Conservation (phyloP, 2,329 filamentous ascomycete species). For the Cladobotryum mycophilum region DNA sequence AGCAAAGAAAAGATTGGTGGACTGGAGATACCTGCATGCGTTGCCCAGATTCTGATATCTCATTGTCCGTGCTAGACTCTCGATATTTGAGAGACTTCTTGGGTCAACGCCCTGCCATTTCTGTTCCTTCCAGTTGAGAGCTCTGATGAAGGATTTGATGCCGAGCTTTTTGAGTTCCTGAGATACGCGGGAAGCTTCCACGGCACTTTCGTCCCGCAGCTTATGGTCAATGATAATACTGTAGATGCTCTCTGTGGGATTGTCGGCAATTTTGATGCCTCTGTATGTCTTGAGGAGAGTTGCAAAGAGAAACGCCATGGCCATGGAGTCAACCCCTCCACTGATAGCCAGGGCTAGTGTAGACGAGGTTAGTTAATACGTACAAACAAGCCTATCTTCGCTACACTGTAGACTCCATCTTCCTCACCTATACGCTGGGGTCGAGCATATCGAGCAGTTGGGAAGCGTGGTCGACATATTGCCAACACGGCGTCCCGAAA, state of each 20-base stretch:
- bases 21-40: constrained; percentile 45
- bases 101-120: constrained; percentile 26
- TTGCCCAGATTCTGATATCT: constrained; percentile 67
- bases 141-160: constrained; percentile 21
- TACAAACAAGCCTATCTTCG: background rate
- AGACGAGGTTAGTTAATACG: background rate
- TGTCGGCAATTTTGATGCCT: constrained; percentile 37
- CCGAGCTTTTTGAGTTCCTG: constrained; percentile 33
- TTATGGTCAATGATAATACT: constrained; percentile 53
- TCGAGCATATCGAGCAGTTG: constrained; percentile 27
- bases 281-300: constrained; percentile 31
- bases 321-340: constrained; percentile 97
- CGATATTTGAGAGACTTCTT: constrained; percentile 54
- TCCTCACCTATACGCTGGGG: constrained; percentile 38
- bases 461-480: constrained; percentile 45
- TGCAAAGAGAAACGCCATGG: constrained; percentile 69
- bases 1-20: constrained; percentile 64
- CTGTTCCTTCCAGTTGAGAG: constrained; percentile 42
- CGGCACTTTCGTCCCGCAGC: constrained; percentile 44
- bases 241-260: constrained; percentile 34
- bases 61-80: constrained; percentile 65
- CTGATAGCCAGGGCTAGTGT: constrained; percentile 69
- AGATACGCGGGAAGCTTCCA: constrained; percentile 46
- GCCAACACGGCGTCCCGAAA: constrained; percentile 45
- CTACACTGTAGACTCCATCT: background rate